Conservation (phyloP, 2,329 filamentous ascomycete species). For the Phoma sp. region DNA sequence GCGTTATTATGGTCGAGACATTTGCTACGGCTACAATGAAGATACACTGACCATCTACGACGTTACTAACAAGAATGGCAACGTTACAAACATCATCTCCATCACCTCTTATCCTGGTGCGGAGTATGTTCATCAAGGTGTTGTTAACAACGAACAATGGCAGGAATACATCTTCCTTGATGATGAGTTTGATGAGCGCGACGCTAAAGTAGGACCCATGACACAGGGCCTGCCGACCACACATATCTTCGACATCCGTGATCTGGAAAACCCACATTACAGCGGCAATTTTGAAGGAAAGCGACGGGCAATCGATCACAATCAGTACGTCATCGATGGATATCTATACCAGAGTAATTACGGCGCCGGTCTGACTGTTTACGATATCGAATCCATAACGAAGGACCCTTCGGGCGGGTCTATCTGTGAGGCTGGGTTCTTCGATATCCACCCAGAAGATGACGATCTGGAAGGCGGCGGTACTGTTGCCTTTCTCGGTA, state of each 20-base stretch:
- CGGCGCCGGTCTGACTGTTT: conserved; percentile 45
- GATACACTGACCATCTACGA: conserved; percentile 58
- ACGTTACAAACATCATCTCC: conserved; percentile 54
- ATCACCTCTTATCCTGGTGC: conserved; percentile 59
- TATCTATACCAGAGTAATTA: conserved; percentile 50
- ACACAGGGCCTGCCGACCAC: conserved; percentile 38
- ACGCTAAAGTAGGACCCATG: conserved; percentile 35
- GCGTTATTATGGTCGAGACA: conserved; percentile 55
- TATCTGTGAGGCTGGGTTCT: conserved; percentile 50
- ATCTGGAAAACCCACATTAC: conserved; percentile 40
- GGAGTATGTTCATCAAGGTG: conserved; percentile 62
- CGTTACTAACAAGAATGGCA: conserved; percentile 54
- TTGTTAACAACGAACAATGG: conserved; percentile 32
- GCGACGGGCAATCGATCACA: conserved; percentile 50
- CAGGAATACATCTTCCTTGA: conserved; percentile 40
- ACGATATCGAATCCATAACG: conserved; percentile 47
- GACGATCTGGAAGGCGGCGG: conserved; percentile 45
- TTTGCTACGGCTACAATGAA: conserved; percentile 63
- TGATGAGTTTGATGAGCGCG: conserved; percentile 41
- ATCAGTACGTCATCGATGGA: conserved; percentile 51
- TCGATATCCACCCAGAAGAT: conserved; percentile 51
- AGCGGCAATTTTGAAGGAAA: conserved; percentile 48
- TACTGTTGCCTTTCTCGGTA: conserved; percentile 47
- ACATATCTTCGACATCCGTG: conserved; percentile 43
- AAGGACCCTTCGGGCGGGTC: conserved; percentile 43